Base-by-base conservation (phyloP, 2,329 filamentous ascomycete genomes). In the Penicillium rolfsii region DNA sequence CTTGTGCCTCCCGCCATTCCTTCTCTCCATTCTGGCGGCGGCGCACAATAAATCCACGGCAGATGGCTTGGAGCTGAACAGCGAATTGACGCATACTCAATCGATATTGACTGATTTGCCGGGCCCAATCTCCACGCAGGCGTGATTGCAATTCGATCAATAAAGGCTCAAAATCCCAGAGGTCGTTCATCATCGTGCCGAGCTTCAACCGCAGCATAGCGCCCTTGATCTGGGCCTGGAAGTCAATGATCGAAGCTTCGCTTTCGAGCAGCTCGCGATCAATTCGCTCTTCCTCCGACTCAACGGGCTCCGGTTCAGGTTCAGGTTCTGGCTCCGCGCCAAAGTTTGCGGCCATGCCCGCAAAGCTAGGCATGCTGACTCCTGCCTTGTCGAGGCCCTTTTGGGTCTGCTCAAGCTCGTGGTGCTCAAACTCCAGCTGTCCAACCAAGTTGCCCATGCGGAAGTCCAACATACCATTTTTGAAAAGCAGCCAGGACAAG, bases 361-460 rank as follows among this genome's bases (percentile, higher is more conserved):
- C 93, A 80, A 99, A 99, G 80, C 92, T 97, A 41, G 95, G 95
- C 93, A 99, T 97, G 72, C 87, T 96, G 65, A 94, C 86, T 57
- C 96, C 96, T 64, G 96, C 89, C 77, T 95, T 96, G 80, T 99
- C 95, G 49, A 99, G 86, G 50, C 95, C 95, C 73, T 97, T 97
- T 73, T 99, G 95, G 79, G 93, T 97, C 63, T 93, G 92, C 77
- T 99, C 95, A 30, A 99, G 84, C 74, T 99, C 96, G 80, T 98
- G 94, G 71, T 98, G 92, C 72, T 97, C 95, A 71, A 99, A 99
- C 74, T 98, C 91, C 4, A 99, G 85, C 74, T 99, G 94, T 36
- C 95, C 95, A 58, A 99, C 92, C 46, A 99, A 83, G 71, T 99
- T 99, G 16, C 94, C 95, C 71, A 99, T 99, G 8, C 93, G 89